Base-by-base conservation (phyloP, 31 red algal genomes). In the Odonthalia washingtoniensis region DNA sequence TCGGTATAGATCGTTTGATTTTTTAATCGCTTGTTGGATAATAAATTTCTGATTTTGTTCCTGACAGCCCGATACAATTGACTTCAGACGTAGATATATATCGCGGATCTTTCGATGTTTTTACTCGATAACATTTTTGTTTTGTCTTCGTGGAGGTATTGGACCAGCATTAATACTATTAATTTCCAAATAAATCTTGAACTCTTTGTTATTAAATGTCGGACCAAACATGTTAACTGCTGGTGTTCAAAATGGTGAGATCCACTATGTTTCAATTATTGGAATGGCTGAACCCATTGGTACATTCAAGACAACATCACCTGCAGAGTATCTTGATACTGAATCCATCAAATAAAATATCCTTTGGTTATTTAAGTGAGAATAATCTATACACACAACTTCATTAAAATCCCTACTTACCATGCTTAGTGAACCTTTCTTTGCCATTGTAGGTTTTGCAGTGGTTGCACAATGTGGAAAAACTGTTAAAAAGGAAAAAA, bases 291-390 rank as follows among this genome's bases (percentile, higher is more conserved):
- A 26, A 14, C 18, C 26, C 4, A 83, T 33, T 5, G 80, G 34
- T 4, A 33, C 21, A 27, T 31, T 42, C 2, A 32, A 2, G 32
- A 83, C 80, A 26, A 70, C 80, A 69, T 18, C 3, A 30, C 80
- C 80, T 32, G 30, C 64, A 5, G 80, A 70, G 61, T 83, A 83
- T 27, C 80, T 4, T 18, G 80, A 35, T 24, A 64, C 21, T 26
- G 62, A 38, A 3, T 83, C 80, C 4, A 83, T 83, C 3, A 83
- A 17, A 34, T 83, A 64, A 6, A 83, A 83, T 18, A 83, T 40
- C 40, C 33, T 24, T 3, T 83, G 14, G 31, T 30, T 30, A 61
- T 24, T 24, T 17, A 35, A n/a, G 40, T 64, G 32, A 83, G 57
- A 70, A 41, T 39, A 5, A 6, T 69, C n/a, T n/a, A n/a, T n/a